Conservation (phyloP, 1,284 basidiomycete species). For the Cryptococcus sp. region DNA sequence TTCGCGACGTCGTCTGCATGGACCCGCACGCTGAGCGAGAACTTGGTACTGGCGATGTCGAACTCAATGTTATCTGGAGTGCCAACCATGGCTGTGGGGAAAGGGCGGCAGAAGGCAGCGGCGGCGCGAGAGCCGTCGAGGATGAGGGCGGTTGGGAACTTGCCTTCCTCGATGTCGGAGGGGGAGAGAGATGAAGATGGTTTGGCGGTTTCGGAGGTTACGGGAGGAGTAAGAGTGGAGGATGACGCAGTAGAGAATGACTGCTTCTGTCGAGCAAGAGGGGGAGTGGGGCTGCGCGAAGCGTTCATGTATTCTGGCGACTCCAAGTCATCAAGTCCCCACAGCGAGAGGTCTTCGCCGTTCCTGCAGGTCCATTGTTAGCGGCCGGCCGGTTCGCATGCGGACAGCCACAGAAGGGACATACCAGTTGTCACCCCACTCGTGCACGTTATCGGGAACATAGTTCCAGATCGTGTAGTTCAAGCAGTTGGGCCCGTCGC, state of each 20-base stretch:
- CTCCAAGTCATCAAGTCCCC: constrained; percentile 68
- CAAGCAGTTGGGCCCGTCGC: constrained; percentile 76
- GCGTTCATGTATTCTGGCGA: constrained; percentile 5
- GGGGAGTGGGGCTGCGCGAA: neutral
- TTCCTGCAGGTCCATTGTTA: constrained; percentile 57
- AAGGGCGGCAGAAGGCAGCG: constrained; percentile 77
- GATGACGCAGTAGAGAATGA: constrained; percentile 23
- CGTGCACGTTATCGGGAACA: constrained; percentile 66
- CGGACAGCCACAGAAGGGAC: constrained; percentile 2
- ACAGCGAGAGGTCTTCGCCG: constrained; percentile 88
- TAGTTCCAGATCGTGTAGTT: constrained; percentile 93
- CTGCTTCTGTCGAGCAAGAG: neutral
- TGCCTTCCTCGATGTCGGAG: constrained; percentile 37
- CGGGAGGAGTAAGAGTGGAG: constrained; percentile 18
- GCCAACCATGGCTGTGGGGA: constrained; percentile 71
- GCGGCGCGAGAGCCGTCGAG: constrained; percentile 77
- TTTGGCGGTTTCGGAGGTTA: neutral
- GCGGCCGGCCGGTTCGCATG: neutral
- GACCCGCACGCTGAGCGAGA: constrained; percentile 66
- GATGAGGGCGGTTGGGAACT: constrained; percentile 61
- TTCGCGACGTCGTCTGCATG: constrained; percentile 49
- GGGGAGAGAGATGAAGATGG: constrained; percentile 25
- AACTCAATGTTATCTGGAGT: constrained; percentile 65
- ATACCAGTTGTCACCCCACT: constrained; percentile 85
- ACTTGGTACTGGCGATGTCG: constrained; percentile 66